phyloP scores from a whole-genome alignment of 345 rosid genomes.

The Kernera saxatilis region DNA sequence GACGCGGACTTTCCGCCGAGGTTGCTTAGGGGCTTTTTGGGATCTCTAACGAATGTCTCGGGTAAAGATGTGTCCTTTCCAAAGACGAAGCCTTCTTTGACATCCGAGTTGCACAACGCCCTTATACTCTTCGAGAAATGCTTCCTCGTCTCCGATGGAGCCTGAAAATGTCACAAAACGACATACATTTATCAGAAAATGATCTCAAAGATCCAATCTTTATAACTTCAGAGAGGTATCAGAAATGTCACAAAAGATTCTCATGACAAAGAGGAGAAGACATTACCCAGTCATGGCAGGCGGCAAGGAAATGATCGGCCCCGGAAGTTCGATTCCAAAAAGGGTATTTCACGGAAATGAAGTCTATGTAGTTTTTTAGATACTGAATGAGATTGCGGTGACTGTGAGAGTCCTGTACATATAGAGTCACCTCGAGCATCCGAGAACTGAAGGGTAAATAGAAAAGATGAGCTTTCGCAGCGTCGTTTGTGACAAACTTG shows the following conservation, averaged over 20 bases:
- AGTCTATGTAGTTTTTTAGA: slow-evolving; percentile 56
- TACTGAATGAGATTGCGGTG: slow-evolving; percentile 53
- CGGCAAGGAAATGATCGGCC: slow-evolving; percentile 86
- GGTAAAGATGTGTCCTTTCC: slow-evolving; percentile 89
- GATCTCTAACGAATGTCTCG: slow-evolving; percentile 51
- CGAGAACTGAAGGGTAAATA: slow-evolving; percentile 86
- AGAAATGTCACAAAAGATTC: neutral
- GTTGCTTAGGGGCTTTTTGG: slow-evolving; percentile 49
- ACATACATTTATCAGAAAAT: neutral
- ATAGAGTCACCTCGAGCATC: slow-evolving; percentile 63
- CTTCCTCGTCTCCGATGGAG: slow-evolving; percentile 59
- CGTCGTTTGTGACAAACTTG: slow-evolving; percentile 52
- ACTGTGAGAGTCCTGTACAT: slow-evolving; percentile 65
- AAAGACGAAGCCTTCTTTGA: slow-evolving; percentile 72
- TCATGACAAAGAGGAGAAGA: neutral
- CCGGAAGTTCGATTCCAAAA: slow-evolving; percentile 93
- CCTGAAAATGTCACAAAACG: slow-evolving; percentile 40
- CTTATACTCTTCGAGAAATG: slow-evolving; percentile 69
- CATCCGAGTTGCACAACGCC: slow-evolving; percentile 83
- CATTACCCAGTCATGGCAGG: slow-evolving; percentile 97
- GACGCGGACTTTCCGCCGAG: slow-evolving; percentile 68
- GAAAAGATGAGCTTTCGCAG: slow-evolving; percentile 78
- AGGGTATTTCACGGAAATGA: slow-evolving; percentile 52
- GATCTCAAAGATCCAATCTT: neutral
- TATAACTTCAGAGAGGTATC: neutral